Conservation (phyloP, 2,329 filamentous ascomycete species). For the Aspergillus brasiliensis region DNA sequence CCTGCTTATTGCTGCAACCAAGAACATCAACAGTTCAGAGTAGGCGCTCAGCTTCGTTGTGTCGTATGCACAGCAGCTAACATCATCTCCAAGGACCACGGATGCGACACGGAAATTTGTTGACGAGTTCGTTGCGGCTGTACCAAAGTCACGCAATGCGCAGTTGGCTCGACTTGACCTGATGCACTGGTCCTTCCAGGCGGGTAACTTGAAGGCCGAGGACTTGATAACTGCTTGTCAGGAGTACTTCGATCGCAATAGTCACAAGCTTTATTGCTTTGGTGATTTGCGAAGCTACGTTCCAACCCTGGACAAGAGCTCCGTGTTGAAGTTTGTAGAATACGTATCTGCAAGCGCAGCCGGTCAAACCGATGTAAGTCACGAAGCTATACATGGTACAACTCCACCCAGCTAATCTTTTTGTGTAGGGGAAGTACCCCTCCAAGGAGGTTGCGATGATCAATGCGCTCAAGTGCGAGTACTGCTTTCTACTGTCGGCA, state of each 20-base stretch:
- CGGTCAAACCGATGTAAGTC: conserved; percentile 28
- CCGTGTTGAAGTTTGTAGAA: conserved; percentile 30
- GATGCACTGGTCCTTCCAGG: conserved; percentile 27
- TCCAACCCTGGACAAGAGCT: conserved; percentile 29
- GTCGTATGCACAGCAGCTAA: conserved; percentile 11
- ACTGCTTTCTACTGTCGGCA: conserved; percentile 41
- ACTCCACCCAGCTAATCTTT: conserved; percentile 10
- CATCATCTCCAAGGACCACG: conserved; percentile 28
- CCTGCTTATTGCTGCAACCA: conserved; percentile 40
- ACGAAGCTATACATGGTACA: not conserved
- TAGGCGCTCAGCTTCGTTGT: conserved; percentile 25
- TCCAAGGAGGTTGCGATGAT: conserved; percentile 37
- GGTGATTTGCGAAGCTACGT: conserved; percentile 45
- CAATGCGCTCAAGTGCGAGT: conserved; percentile 49
- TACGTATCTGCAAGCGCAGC: conserved; percentile 25
- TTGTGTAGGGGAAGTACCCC: conserved; percentile 22
- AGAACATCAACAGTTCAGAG: conserved; percentile 35
- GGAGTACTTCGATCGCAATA: conserved; percentile 45
- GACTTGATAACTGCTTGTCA: conserved; percentile 42
- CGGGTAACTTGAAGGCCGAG: conserved; percentile 27
- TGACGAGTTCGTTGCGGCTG: conserved; percentile 34
- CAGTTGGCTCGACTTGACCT: conserved; percentile 41
- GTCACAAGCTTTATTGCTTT: conserved; percentile 49
- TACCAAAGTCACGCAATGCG: conserved; percentile 46
- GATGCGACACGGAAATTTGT: conserved; percentile 36